Evolutionary conservation across 2,329 filamentous ascomycete genomes (phyloP).

Genomic region (Westerdykella ornata): DNA sequence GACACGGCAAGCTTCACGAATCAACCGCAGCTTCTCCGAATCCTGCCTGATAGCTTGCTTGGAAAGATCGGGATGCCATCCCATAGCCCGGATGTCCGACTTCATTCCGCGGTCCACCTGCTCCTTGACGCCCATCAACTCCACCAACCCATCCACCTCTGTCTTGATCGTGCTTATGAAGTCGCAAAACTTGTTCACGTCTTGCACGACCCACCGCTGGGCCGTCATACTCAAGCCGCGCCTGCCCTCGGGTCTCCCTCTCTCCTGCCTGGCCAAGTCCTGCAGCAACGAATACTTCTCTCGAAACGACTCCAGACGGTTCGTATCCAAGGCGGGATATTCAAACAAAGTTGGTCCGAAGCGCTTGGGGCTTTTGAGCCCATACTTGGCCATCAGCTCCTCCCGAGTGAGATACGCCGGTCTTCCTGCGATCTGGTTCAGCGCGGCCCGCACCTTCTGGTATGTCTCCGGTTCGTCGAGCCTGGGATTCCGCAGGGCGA

Average conservation of each 20-base stretch:
- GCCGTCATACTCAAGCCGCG: conserved; percentile 32
- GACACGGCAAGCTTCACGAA: conserved; percentile 38
- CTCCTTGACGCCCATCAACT: conserved; percentile 40
- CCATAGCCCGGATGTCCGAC: conserved; percentile 43
- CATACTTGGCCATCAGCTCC: conserved; percentile 43
- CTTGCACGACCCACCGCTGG: conserved; percentile 39
- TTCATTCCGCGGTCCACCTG: conserved; percentile 41
- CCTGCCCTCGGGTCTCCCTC: conserved; percentile 25
- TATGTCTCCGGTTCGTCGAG: conserved; percentile 38
- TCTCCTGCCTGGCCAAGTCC: conserved; percentile 33
- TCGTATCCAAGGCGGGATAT: conserved; percentile 40
- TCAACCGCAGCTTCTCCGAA: conserved; percentile 40
- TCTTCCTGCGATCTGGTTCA: conserved; percentile 44
- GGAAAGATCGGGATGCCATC: conserved; percentile 44
- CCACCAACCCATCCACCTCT: conserved; percentile 42
- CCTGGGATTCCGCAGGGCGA: conserved; percentile 38
- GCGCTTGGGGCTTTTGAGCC: conserved; percentile 41
- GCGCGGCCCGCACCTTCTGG: conserved; percentile 35
- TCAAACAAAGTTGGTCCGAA: conserved; percentile 24
- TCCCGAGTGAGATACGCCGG: conserved; percentile 35
- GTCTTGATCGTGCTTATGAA: conserved; percentile 39
- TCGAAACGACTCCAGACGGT: conserved; percentile 41
- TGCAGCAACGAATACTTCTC: conserved; percentile 41
- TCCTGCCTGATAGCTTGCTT: conserved; percentile 25
- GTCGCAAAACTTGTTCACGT: conserved; percentile 36